Evolutionary conservation across 768 basidiomycete genomes (phyloP).

Genomic region (Mycena belliarum): DNA sequence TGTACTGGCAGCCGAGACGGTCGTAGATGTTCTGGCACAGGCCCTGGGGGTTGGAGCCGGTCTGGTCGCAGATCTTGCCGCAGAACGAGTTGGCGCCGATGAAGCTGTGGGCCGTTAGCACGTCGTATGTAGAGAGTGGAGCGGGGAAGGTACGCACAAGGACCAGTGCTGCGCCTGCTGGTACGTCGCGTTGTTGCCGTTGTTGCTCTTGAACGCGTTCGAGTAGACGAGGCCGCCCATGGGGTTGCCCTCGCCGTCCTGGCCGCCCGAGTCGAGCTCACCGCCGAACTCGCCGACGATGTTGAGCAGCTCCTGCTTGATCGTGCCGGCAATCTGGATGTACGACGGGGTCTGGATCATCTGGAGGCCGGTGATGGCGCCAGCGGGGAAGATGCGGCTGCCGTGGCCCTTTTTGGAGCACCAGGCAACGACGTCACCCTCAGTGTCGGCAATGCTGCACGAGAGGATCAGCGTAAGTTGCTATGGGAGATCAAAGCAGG

Average conservation of each 20-base stretch:
- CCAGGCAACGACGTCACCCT: slow-evolving; percentile 66
- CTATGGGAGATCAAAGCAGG: neutral
- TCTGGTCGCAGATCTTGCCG: slow-evolving; percentile 55
- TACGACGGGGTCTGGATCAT: slow-evolving; percentile 54
- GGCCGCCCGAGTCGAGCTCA: slow-evolving; percentile 58
- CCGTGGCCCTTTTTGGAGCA: slow-evolving; percentile 67
- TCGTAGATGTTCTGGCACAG: slow-evolving; percentile 45
- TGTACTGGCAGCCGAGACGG: slow-evolving; percentile 56
- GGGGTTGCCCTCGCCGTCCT: slow-evolving; percentile 60
- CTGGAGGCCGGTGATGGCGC: slow-evolving; percentile 59
- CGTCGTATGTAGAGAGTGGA: too few relatives aligned
- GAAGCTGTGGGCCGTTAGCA: slow-evolving; percentile 38
- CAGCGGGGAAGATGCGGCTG: slow-evolving; percentile 61
- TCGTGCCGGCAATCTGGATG: slow-evolving; percentile 55
- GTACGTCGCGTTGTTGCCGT: slow-evolving; percentile 36
- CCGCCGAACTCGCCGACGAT: slow-evolving; percentile 39
- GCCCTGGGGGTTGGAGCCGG: slow-evolving; percentile 36
- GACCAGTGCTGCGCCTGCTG: slow-evolving; percentile 53
- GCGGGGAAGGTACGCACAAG: slow-evolving; percentile 33
- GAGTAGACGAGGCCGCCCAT: slow-evolving; percentile 56
- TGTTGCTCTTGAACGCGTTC: slow-evolving; percentile 38
- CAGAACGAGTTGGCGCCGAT: slow-evolving; percentile 53
- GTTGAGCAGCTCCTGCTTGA: slow-evolving; percentile 46
- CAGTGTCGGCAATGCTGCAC: slow-evolving; percentile 51
- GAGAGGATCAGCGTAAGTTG: neutral